These are phyloP conservation scores for Eucalyptus sideroxylon DNA, from an alignment of 345 rosid species.

Conservation along the genomic window DNA sequence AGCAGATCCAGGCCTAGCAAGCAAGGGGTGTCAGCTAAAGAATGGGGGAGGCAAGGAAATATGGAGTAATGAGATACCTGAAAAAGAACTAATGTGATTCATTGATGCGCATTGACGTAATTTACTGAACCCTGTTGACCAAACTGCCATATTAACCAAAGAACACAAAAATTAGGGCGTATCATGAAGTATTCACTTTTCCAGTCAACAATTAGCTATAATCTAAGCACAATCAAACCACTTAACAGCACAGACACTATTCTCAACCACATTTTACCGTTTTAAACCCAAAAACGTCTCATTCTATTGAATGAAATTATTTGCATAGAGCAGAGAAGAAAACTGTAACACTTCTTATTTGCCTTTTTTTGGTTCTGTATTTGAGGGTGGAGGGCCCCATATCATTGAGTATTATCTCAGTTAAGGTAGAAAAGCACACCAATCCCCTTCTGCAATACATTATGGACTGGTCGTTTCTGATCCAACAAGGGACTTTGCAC, in stretches of 20 bases:
- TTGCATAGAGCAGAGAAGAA: neutral
- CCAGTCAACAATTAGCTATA: neutral
- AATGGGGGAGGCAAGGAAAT: neutral
- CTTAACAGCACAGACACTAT: neutral
- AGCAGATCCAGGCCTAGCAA: neutral
- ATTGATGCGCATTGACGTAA: conserved; percentile 23
- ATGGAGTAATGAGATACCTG: neutral
- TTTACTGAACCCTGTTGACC: conserved; percentile 29
- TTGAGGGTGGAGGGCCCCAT: neutral
- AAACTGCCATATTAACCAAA: conserved; percentile 14
- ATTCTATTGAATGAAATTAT: neutral
- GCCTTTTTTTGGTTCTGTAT: neutral
- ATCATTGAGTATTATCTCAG: neutral
- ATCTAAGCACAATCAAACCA: neutral
- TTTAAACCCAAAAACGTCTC: neutral
- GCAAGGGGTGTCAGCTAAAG: neutral
- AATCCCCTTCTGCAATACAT: neutral
- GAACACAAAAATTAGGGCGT: neutral
- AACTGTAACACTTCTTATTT: neutral
- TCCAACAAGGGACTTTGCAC: neutral
- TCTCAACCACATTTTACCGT: neutral
- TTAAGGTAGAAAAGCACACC: neutral
- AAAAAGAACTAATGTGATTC: neutral
- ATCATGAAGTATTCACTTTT: neutral
- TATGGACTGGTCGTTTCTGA: neutral